Conservation (phyloP, 2,329 filamentous ascomycete species). For the Fusarium fracticaudum region DNA sequence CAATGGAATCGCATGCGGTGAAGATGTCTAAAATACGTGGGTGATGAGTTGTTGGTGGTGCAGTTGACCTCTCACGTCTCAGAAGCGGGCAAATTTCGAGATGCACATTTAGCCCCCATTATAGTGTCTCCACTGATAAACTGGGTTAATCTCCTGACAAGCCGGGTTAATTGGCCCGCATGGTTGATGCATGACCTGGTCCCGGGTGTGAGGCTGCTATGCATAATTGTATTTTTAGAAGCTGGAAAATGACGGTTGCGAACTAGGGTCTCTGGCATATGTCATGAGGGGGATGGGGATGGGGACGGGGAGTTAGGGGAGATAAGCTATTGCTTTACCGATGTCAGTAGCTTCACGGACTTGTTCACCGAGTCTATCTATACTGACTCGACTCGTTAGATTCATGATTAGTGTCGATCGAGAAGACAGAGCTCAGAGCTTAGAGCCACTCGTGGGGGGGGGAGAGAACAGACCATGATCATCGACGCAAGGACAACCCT, state of each 20-base stretch:
- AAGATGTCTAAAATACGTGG: slow-evolving; percentile 12
- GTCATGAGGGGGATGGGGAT: background rate
- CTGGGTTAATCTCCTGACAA: background rate
- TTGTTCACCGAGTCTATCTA: background rate
- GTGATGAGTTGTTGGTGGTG: slow-evolving; percentile 22
- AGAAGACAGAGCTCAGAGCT: background rate
- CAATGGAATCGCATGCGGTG: slow-evolving; percentile 23
- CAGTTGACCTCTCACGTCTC: slow-evolving; percentile 25
- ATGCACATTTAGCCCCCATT: slow-evolving; percentile 42
- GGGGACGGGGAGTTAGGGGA: background rate
- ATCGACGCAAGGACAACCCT: background rate
- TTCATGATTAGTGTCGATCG: background rate
- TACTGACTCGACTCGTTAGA: background rate
- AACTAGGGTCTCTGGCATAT: slow-evolving; percentile 21
- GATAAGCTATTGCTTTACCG: background rate
- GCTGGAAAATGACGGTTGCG: slow-evolving; percentile 1
- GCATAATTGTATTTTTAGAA: slow-evolving; percentile 42
- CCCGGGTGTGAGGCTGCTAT: slow-evolving; percentile 34
- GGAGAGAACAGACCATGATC: background rate
- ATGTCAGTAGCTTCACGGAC: background rate
- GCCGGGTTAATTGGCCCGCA: slow-evolving; percentile 36
- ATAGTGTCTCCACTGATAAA: slow-evolving; percentile 12
- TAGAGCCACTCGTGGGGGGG: background rate
- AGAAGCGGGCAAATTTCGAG: slow-evolving; percentile 31
- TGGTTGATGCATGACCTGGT: slow-evolving; percentile 35